Conservation (phyloP, 129 eudicot species). For the Oenanthe sinensis region DNA sequence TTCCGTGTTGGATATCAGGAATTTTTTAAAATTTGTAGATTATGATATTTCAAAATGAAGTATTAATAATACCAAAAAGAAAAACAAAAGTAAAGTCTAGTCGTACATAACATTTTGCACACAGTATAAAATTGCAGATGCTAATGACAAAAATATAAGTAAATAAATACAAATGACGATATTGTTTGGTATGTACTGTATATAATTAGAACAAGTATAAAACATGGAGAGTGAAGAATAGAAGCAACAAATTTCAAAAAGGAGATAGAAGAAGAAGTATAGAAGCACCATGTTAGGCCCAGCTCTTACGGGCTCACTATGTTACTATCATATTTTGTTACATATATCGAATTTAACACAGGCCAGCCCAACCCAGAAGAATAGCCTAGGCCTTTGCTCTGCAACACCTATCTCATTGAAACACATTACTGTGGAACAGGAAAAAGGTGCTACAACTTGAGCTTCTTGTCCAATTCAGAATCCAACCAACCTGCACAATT, state of each 20-base stretch:
- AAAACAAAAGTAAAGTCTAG: too few relatives aligned
- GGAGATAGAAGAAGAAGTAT: neutral
- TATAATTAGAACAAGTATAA: too few relatives aligned
- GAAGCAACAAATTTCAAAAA: neutral
- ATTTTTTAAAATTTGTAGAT: too few relatives aligned
- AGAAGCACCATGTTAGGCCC: neutral
- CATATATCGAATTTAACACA: neutral
- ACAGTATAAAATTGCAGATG: too few relatives aligned
- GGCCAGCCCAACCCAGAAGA: neutral
- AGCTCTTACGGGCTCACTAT: neutral
- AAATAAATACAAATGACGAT: too few relatives aligned
- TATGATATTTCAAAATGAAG: too few relatives aligned
- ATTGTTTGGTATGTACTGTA: too few relatives aligned
- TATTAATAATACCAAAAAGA: too few relatives aligned
- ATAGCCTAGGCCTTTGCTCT: neutral
- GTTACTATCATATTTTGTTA: neutral
- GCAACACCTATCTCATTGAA: neutral
- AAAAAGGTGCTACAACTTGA: neutral
- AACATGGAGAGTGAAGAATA: neutral
- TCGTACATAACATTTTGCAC: too few relatives aligned
- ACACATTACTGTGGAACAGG: neutral
- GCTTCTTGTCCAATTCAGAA: neutral
- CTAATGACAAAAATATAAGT: too few relatives aligned
- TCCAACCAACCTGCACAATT: neutral
- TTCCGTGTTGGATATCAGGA: too few relatives aligned